A percentile compares a stretch with the other conserved stretches of the same genome.
These are phyloP conservation scores for Echinosophora koreensis DNA, from an alignment of 306 rosid genomes.

Conservation along the genomic window DNA sequence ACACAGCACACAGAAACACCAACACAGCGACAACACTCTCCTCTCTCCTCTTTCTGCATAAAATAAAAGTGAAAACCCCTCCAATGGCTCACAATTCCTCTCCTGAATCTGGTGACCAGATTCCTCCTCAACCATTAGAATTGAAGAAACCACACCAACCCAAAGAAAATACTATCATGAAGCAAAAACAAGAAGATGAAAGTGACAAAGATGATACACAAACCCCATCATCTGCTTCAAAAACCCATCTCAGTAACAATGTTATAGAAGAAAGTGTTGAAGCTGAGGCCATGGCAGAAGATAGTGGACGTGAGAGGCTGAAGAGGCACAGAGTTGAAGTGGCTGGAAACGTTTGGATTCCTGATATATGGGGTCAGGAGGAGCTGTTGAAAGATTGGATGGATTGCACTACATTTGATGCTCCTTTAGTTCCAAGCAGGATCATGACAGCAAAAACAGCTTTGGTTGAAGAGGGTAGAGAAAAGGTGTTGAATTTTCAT, in stretches of 20 bases:
- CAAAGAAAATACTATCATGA: not conserved
- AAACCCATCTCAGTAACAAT: slow-evolving; percentile 12
- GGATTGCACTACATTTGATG: slow-evolving; percentile 80
- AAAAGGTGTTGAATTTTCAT: slow-evolving; percentile 66
- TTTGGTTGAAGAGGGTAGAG: slow-evolving; percentile 66
- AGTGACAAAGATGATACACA: not conserved
- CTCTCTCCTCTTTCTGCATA: slow-evolving; percentile 23
- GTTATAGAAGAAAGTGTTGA: not conserved
- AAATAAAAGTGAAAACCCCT: slow-evolving; percentile 22
- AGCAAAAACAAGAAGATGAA: slow-evolving; percentile 6
- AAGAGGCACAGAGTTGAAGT: slow-evolving; percentile 76
- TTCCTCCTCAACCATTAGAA: slow-evolving; percentile 42
- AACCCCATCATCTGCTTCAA: slow-evolving; percentile 21
- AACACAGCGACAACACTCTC: not conserved
- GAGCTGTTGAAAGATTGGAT: slow-evolving; percentile 85
- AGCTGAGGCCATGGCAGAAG: slow-evolving; percentile 41
- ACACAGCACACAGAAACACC: slow-evolving; percentile 20
- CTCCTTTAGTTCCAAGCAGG: slow-evolving; percentile 66
- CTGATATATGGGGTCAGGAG: slow-evolving; percentile 96
- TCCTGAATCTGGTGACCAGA: slow-evolving; percentile 21
- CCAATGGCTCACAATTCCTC: slow-evolving; percentile 48
- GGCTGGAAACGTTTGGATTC: slow-evolving; percentile 85
- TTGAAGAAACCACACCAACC: slow-evolving; percentile 29
- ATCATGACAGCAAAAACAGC: slow-evolving; percentile 73
- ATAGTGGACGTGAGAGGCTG: slow-evolving; percentile 76